Evolutionary conservation across 2,329 filamentous ascomycete genomes (phyloP), one percentile per base, ranked within the genome.

Genomic region (Thyridium curvatum): DNA sequence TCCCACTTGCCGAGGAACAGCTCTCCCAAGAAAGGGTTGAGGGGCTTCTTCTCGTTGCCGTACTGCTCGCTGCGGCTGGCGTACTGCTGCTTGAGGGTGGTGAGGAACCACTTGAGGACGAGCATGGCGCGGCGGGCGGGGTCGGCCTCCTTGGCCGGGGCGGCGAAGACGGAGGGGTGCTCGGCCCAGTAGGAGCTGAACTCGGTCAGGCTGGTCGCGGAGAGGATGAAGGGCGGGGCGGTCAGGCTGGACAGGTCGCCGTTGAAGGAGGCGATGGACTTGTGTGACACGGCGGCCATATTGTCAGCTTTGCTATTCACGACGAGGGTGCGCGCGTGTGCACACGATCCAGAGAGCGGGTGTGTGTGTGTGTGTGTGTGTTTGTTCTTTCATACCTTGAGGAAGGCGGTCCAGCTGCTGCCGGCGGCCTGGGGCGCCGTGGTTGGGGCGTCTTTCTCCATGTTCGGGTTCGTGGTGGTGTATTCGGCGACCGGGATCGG

Each of bases 71-170:
- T 94, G 42, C 76, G 73, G 54, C 71, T 79, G 41, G 77, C 77
- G 53, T 82, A 81, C 59, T 94, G 88, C 63, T 94, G 87, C 68
- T 93, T 94, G 38, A 97, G 72, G 4, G 90, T 95, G 54, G 82
- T 90, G 40, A 97, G 67, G 67, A 96, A 97, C 91, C 91, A 97
- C 64, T 91, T 94, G 52, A 96, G 69, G n/a, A 97, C 91, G 28
- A 91, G 71, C 49, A 94, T 66, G 15, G 87, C 83, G 45, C 91
- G 81, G 69, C 88, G 93, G 52, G 84, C 79, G 1, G 89, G 77
- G 58, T 94, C 85, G 38, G 80, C 53, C 60, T 95, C 89, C 41
- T 74, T 72, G 35, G 88, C 84, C 3, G 91, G 87, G 12, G 90
- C 89, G 43, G 88, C 79, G 51, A 97, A 84, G 44, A 95, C 65